Evolutionary conservation across 495 filamentous ascomycete genomes (phyloP).

Genomic region (Parachaetomium inaequale): DNA sequence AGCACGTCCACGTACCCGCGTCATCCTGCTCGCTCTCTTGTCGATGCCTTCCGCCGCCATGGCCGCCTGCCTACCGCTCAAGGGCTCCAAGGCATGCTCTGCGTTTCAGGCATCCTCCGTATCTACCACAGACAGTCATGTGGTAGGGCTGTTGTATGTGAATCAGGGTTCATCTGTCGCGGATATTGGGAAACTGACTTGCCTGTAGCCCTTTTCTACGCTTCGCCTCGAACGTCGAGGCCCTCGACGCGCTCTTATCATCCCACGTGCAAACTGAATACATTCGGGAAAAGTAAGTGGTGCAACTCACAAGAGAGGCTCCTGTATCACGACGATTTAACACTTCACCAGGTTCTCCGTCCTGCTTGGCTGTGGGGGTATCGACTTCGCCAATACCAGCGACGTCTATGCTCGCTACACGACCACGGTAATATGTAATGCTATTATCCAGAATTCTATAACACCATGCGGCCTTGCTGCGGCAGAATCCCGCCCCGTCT

Average conservation of each 20-base stretch:
- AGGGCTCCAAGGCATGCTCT: slow-evolving; percentile 72
- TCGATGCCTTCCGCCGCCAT: slow-evolving; percentile 28
- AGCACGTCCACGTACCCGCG: slow-evolving; percentile 12
- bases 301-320: background rate
- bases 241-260: slow-evolving; percentile 75
- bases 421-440: slow-evolving; percentile 88
- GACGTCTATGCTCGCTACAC: slow-evolving; percentile 92
- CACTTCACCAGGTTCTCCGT: slow-evolving; percentile 58
- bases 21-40: slow-evolving; percentile 22
- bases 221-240: slow-evolving; percentile 66
- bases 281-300: slow-evolving; percentile 67
- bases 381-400: slow-evolving; percentile 77
- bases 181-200: slow-evolving; percentile 19
- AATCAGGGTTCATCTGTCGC: slow-evolving; percentile 1
- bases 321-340: slow-evolving; percentile 1
- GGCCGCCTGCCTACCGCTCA: slow-evolving; percentile 70
- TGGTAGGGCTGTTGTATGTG: slow-evolving; percentile 75
- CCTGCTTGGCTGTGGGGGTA: slow-evolving; percentile 73
- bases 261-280: slow-evolving; percentile 72
- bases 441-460: slow-evolving; percentile 88
- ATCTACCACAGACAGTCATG: slow-evolving; percentile 63
- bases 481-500: slow-evolving; percentile 68
- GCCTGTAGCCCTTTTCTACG: slow-evolving; percentile 75
- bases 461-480: slow-evolving; percentile 61
- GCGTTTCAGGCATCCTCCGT: slow-evolving; percentile 82